Evolutionary conservation across 2,329 filamentous ascomycete species (phyloP), one percentile per base, ranked within the genome.

Genomic region (Emericellopsis atlantica): DNA sequence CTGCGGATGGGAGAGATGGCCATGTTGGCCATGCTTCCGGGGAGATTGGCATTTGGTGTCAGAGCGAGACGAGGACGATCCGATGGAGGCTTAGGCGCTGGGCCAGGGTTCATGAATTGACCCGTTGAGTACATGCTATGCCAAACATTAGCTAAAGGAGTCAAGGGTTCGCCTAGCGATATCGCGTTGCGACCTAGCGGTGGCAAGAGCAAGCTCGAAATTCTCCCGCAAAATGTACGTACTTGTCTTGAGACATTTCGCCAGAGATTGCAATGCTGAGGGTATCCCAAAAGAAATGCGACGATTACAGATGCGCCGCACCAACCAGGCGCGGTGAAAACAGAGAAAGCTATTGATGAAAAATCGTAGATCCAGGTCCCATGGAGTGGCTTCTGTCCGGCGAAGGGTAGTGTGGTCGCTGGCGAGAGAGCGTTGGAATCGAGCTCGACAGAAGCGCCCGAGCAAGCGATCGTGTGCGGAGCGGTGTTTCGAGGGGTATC

Each of bases 101-200:
- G 90, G 49, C 92, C 88, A 46, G 92, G 88, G 62, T 96, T 96
- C 84, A 96, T 93, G 67, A 96, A 96, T 61, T 79, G 76, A 53
- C 70, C 74, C 48, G 68, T 66, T 34, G 72, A 64, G 55, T 79
- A 81, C 36, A 44, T 38, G 16, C 42, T 44, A 29, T 29, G n/a
- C 14, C 10, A 6, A 32, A 6, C 18, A 32, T 42, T 22, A 37
- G 29, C 37, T 5, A 35, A 32, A 10, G 4, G 8, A 12, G 9
- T 15, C 9, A 10, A 11, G 10, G 32, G 3, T 15, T 12, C n/a
- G 9, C n/a, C 9, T 35, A 15, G 32, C n/a, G n/a, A 15, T 35
- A 8, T 21, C 8, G 8, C n/a, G 9, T 9, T 15, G 18, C n/a
- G 9, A 14, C 9, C 9, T 15, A 9, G 32, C n/a, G n/a, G 18